phyloP scores from a whole-genome alignment of 805 yeast species.

The Naumovozyma dairenensis region DNA sequence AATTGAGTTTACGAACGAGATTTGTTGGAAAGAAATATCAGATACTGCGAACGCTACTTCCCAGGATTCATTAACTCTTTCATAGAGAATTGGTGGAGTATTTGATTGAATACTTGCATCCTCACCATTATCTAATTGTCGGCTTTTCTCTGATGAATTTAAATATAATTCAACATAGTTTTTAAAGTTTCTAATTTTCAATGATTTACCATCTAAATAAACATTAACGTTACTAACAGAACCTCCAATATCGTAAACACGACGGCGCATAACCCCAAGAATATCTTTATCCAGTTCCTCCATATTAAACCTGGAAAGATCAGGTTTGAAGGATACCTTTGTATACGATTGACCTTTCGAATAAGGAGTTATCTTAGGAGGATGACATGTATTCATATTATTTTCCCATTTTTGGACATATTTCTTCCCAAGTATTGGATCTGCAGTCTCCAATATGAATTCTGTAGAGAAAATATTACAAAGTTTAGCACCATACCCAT shows the following conservation, averaged over 20 bases:
- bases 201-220: constrained; percentile 60
- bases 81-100: constrained; percentile 63
- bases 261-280: constrained; percentile 74
- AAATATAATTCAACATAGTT: constrained; percentile 83
- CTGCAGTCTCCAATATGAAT: constrained; percentile 83
- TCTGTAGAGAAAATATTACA: constrained; percentile 92
- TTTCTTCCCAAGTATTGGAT: constrained; percentile 46
- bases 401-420: constrained; percentile 80
- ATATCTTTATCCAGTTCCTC: constrained; percentile 72
- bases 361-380: constrained; percentile 55
- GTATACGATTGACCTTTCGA: constrained; percentile 65
- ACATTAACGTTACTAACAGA: constrained; percentile 78
- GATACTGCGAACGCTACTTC: constrained; percentile 92
- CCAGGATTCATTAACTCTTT: constrained; percentile 81
- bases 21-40: constrained; percentile 83
- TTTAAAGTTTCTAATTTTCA: constrained; percentile 69
- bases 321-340: constrained; percentile 81
- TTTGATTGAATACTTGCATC: constrained; percentile 25
- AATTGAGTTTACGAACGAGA: constrained; percentile 93
- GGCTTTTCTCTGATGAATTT: constrained; percentile 51
- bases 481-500: constrained; percentile 95
- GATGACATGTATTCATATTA: constrained; percentile 72
- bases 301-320: constrained; percentile 77
- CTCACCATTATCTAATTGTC: constrained; percentile 31
- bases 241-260: constrained; percentile 94